Conservation (phyloP, 1,284 basidiomycete species). For the Irpex lacteus region DNA sequence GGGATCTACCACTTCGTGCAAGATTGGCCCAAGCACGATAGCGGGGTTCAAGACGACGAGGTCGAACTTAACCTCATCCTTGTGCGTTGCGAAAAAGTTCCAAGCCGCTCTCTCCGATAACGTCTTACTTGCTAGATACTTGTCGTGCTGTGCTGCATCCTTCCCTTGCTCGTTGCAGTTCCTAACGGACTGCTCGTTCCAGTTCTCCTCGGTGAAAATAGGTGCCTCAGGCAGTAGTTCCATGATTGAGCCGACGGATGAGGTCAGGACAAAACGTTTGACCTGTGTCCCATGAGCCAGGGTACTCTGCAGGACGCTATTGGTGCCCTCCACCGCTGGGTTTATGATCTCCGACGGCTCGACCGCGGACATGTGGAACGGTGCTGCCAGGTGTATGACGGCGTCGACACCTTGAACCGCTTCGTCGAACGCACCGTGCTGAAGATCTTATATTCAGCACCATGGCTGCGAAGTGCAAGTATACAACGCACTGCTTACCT, state of each 20-base stretch:
- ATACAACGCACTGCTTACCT: not conserved
- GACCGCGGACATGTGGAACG: not conserved
- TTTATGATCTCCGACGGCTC: slow-evolving; percentile 19
- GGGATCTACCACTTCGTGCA: slow-evolving; percentile 9
- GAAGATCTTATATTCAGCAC: not conserved
- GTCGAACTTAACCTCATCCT: slow-evolving; percentile 10
- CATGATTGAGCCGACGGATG: slow-evolving; percentile 55
- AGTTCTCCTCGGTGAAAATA: slow-evolving; percentile 13
- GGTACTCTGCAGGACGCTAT: slow-evolving; percentile 24
- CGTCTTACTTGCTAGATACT: slow-evolving; percentile 17
- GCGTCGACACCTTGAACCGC: slow-evolving; percentile 41
- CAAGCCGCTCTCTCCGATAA: slow-evolving; percentile 16
- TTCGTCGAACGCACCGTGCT: slow-evolving; percentile 40
- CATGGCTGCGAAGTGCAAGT: not conserved
- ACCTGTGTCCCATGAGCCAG: slow-evolving; percentile 30
- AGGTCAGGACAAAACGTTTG: slow-evolving; percentile 65
- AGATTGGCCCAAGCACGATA: slow-evolving; percentile 15
- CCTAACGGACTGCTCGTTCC: slow-evolving; percentile 10
- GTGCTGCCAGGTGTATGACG: slow-evolving; percentile 22
- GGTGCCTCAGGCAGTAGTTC: slow-evolving; percentile 20
- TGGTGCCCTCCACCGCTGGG: slow-evolving; percentile 29
- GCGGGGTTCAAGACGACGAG: slow-evolving; percentile 17
- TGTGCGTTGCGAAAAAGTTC: slow-evolving; percentile 12
- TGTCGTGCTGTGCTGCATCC: not conserved
- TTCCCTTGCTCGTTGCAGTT: not conserved